A percentile compares a stretch with the other conserved stretches of the same genome.
phyloP scores from a whole-genome alignment of 805 yeast genomes.

The Saturnispora hagleri region DNA sequence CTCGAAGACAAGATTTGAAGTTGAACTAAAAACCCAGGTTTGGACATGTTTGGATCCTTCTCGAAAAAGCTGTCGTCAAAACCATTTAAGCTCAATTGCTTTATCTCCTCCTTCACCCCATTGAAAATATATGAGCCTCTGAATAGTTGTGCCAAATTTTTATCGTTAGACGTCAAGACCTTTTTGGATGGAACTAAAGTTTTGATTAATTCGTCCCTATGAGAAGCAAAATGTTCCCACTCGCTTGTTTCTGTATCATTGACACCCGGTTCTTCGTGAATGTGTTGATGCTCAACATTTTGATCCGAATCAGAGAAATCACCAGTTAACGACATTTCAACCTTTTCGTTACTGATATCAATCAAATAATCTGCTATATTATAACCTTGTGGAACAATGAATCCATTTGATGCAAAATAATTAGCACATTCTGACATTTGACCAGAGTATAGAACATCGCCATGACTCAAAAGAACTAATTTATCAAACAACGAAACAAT shows the following conservation, averaged over 20 bases:
- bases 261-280: slow-evolving; percentile 21
- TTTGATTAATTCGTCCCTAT: slow-evolving; percentile 56
- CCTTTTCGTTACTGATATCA: slow-evolving; percentile 70
- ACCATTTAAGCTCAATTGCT: slow-evolving; percentile 9
- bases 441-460: slow-evolving; percentile 83
- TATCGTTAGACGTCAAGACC: slow-evolving; percentile 6
- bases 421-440: slow-evolving; percentile 65
- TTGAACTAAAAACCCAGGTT: slow-evolving; percentile 58
- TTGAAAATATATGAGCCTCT: slow-evolving; percentile 30
- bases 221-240: slow-evolving; percentile 82
- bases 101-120: slow-evolving; percentile 34
- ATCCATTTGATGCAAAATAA: slow-evolving; percentile 69
- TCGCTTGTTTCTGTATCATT: slow-evolving; percentile 43
- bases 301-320: not conserved
- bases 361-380: slow-evolving; percentile 91
- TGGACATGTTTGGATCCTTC: slow-evolving; percentile 27
- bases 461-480: slow-evolving; percentile 71
- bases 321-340: slow-evolving; percentile 6
- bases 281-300: slow-evolving; percentile 18
- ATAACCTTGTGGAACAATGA: slow-evolving; percentile 77
- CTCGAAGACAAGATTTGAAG: slow-evolving; percentile 69
- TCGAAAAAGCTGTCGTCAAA: slow-evolving; percentile 17
- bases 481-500: slow-evolving; percentile 87
- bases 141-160: slow-evolving; percentile 18
- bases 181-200: slow-evolving; percentile 11